phyloP scores from a whole-genome alignment of 345 rosid genomes.

The Linum lewisii region DNA sequence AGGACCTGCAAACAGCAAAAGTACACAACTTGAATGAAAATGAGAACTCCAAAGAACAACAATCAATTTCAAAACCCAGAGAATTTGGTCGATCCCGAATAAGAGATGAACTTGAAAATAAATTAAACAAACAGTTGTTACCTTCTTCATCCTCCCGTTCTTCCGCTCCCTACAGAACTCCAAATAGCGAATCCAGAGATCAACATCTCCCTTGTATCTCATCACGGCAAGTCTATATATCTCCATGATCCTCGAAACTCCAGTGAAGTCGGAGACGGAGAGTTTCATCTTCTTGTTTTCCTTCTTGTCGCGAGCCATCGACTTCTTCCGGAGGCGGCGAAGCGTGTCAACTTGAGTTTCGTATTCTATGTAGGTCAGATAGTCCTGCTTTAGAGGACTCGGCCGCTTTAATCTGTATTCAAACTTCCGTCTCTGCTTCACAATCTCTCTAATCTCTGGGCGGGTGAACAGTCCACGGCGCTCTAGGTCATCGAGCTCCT shows the following conservation, averaged over 20 bases:
- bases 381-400: conserved; percentile 81
- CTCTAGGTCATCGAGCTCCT: conserved; percentile 87
- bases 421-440: conserved; percentile 78
- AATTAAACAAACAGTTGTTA: conserved; percentile 9
- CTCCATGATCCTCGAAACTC: conserved; percentile 53
- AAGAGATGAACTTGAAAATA: too few relatives aligned
- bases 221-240: conserved; percentile 59
- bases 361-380: conserved; percentile 68
- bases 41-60: background rate
- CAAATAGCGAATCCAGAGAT: conserved; percentile 76
- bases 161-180: conserved; percentile 66
- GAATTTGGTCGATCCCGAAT: background rate
- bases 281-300: conserved; percentile 33
- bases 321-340: conserved; percentile 60
- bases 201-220: conserved; percentile 77
- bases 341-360: conserved; percentile 68
- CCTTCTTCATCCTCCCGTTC: conserved; percentile 90
- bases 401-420: conserved; percentile 89
- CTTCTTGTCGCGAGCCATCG: conserved; percentile 26
- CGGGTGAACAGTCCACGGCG: conserved; percentile 58
- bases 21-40: background rate
- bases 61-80: background rate
- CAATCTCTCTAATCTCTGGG: conserved; percentile 69
- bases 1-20: conserved; percentile 37
- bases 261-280: conserved; percentile 58